phyloP scores from a whole-genome alignment of 805 yeast genomes.

The Diddensiella caesifluorescens region DNA sequence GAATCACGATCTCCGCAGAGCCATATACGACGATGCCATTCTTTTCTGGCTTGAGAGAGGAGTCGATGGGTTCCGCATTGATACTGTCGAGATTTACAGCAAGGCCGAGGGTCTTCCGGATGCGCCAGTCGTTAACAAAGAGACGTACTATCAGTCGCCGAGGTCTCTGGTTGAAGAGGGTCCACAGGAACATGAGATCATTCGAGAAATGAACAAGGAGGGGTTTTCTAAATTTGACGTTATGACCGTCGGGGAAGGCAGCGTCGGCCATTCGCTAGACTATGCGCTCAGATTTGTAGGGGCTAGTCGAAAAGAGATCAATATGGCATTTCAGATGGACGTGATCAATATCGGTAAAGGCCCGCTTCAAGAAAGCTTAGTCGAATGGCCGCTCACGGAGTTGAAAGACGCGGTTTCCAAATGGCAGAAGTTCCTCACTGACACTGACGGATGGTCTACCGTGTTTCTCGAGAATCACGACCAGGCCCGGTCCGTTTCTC shows the following conservation, averaged over 20 bases:
- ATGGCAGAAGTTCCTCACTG: slow-evolving; percentile 12
- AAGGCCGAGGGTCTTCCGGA: slow-evolving; percentile 44
- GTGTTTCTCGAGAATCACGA: slow-evolving; percentile 55
- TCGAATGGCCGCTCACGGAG: slow-evolving; percentile 6
- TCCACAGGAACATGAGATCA: slow-evolving; percentile 53
- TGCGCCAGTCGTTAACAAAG: slow-evolving; percentile 44
- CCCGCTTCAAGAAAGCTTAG: slow-evolving; percentile 8
- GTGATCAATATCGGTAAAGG: slow-evolving; percentile 2
- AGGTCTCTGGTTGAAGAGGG: slow-evolving; percentile 38
- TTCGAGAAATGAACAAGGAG: slow-evolving; percentile 40
- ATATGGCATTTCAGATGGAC: slow-evolving; percentile 27
- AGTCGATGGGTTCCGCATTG: slow-evolving; percentile 53
- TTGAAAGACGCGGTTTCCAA: slow-evolving; percentile 8
- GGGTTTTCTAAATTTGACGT: slow-evolving; percentile 44
- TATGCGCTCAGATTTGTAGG: slow-evolving; percentile 21
- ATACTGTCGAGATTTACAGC: slow-evolving; percentile 49
- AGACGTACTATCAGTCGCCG: slow-evolving; percentile 39
- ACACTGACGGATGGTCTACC: slow-evolving; percentile 45
- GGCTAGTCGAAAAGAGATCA: slow-evolving; percentile 24
- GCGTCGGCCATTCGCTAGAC: slow-evolving; percentile 34
- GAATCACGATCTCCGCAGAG: slow-evolving; percentile 37
- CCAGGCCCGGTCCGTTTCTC: slow-evolving; percentile 48
- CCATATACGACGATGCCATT: slow-evolving; percentile 42
- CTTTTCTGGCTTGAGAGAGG: slow-evolving; percentile 52
- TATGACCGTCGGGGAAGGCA: slow-evolving; percentile 55